These are phyloP conservation scores for Beauveria caledonica DNA, from an alignment of 2,329 filamentous ascomycete species.

Conservation along the genomic window DNA sequence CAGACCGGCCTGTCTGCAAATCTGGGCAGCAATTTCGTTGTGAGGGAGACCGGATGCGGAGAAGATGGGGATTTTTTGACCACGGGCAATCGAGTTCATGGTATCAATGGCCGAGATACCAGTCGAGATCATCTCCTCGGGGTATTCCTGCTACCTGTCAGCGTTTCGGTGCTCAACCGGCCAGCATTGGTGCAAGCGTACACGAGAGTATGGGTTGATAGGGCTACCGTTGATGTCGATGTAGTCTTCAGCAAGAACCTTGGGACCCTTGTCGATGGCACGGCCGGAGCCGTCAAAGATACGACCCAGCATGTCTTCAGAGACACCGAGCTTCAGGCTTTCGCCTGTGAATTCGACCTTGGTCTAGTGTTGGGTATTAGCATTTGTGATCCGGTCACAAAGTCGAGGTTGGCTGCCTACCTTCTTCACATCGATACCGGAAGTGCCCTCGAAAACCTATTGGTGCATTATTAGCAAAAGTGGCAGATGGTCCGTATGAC, in stretches of 20 bases:
- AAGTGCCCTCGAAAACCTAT: slow-evolving; percentile 93
- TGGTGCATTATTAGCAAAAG: slow-evolving; percentile 18
- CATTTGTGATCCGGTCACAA: background rate
- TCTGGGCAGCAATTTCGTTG: slow-evolving; percentile 98
- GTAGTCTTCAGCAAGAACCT: slow-evolving; percentile 95
- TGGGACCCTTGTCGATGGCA: slow-evolving; percentile 97
- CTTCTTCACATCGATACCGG: slow-evolving; percentile 99
- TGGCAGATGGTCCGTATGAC: slow-evolving; percentile 8
- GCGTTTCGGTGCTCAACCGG: slow-evolving; percentile 1
- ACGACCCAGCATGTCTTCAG: slow-evolving; percentile 98
- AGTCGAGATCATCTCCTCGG: slow-evolving; percentile 99
- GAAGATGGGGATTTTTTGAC: slow-evolving; percentile 99
- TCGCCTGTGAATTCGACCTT: slow-evolving; percentile 96
- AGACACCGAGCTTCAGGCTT: slow-evolving; percentile 96
- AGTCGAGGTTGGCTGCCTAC: slow-evolving; percentile 34
- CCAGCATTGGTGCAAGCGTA: slow-evolving; percentile 33
- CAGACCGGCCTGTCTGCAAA: slow-evolving; percentile 92
- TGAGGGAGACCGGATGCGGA: slow-evolving; percentile 96
- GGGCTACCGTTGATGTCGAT: slow-evolving; percentile 98
- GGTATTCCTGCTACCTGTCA: slow-evolving; percentile 64
- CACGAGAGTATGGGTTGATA: slow-evolving; percentile 96
- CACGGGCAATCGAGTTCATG: slow-evolving; percentile 96
- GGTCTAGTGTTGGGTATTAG: slow-evolving; percentile 49
- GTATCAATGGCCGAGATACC: slow-evolving; percentile 99
- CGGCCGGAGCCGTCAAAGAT: slow-evolving; percentile 97